phyloP scores from a whole-genome alignment of 1,139 yeast species.

The Magnusiomyces ingens region DNA sequence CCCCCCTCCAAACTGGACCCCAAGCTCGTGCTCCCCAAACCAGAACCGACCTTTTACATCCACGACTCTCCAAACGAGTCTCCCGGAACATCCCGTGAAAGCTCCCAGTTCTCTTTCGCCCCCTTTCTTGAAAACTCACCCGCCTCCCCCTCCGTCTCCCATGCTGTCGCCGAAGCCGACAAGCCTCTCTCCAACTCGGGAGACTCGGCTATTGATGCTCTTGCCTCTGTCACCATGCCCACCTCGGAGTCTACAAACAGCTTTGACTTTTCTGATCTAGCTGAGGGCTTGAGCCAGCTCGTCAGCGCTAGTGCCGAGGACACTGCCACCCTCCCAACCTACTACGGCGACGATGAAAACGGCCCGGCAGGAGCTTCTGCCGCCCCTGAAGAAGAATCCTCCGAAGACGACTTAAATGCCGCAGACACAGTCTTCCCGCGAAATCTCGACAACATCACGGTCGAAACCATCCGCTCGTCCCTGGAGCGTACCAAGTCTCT shows the following conservation, averaged over 20 bases:
- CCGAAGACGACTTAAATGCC: slow-evolving; percentile 23
- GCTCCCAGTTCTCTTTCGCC: background rate
- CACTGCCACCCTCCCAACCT: background rate
- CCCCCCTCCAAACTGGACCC: too few species aligned
- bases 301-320: background rate
- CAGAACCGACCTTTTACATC: too few species aligned
- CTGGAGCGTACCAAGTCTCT: slow-evolving; percentile 33
- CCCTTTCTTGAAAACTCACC: slow-evolving; percentile 9
- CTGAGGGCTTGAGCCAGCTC: slow-evolving; percentile 2
- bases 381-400: slow-evolving; percentile 10
- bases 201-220: background rate
- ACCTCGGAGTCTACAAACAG: too few species aligned
- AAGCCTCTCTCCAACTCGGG: slow-evolving; percentile 4
- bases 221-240: background rate
- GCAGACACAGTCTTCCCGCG: slow-evolving; percentile 36
- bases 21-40: too few species aligned
- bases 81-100: background rate
- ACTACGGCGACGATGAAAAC: background rate
- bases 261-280: background rate
- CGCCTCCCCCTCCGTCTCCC: slow-evolving; percentile 19
- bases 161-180: slow-evolving; percentile 26
- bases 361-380: background rate
- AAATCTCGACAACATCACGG: slow-evolving; percentile 29
- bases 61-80: too few species aligned
- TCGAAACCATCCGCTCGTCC: slow-evolving; percentile 33